A percentile compares a stretch with the other conserved stretches of the same genome.
These are phyloP conservation scores for Lodderomyces metapsilosis DNA, from an alignment of 1,139 yeast species.

Conservation along the genomic window DNA sequence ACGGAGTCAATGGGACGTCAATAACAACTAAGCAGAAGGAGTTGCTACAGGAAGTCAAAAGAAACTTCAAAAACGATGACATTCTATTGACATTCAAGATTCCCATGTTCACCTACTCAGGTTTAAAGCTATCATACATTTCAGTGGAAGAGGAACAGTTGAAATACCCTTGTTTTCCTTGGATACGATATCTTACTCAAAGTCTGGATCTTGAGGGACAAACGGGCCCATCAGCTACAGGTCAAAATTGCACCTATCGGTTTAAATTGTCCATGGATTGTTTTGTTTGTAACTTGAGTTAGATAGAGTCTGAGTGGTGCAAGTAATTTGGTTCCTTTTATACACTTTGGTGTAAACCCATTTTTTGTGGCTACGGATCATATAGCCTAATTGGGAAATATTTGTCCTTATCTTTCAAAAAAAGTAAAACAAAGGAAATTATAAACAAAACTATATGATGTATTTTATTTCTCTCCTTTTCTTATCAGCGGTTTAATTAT, in stretches of 20 bases:
- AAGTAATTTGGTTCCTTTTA: too few species aligned
- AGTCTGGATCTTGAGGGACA: slow-evolving; percentile 14
- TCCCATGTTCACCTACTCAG: slow-evolving; percentile 46
- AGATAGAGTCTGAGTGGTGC: too few species aligned
- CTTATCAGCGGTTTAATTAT: neutral
- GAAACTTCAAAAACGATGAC: slow-evolving; percentile 22
- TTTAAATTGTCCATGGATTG: slow-evolving; percentile 29
- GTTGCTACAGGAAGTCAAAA: slow-evolving; percentile 12
- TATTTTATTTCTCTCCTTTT: neutral
- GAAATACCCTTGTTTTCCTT: slow-evolving; percentile 47
- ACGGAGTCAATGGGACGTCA: slow-evolving; percentile 37
- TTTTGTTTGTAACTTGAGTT: slow-evolving; percentile 14
- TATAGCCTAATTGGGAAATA: neutral
- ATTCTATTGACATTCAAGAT: slow-evolving; percentile 33
- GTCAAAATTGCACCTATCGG: slow-evolving; percentile 23
- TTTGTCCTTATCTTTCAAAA: neutral
- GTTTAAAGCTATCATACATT: slow-evolving; percentile 38
- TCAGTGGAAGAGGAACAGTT: slow-evolving; percentile 42
- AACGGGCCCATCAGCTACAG: slow-evolving; percentile 1
- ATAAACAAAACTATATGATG: neutral
- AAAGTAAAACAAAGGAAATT: neutral
- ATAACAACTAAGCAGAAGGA: slow-evolving; percentile 23
- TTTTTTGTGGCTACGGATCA: neutral
- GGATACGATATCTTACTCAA: slow-evolving; percentile 45
- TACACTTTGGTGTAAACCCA: too few species aligned